Base-by-base conservation (phyloP, 495 filamentous ascomycete genomes). In the Penicillium coffeae region DNA sequence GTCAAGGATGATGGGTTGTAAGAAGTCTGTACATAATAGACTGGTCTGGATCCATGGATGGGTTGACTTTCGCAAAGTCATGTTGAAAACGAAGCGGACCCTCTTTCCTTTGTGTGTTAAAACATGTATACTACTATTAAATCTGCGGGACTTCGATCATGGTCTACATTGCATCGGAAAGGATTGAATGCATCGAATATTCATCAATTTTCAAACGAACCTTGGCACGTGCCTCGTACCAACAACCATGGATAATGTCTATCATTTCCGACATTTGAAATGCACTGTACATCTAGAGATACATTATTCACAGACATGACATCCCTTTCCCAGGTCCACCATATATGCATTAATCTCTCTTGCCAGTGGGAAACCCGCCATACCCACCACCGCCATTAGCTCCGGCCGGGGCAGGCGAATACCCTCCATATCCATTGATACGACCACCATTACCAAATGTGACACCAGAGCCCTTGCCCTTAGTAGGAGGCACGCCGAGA, bases 401-500 rank as follows among this genome's bases (percentile, higher is more conserved):
- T 8, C 36, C 47, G 38, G 22, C 37, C 6, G n/a, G 14, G 45
- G 55, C 51, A 25, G 63, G 44, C 27, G 67, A 59, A 59, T 68
- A 71, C n/a, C 76, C 73, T 25, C 74, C 76, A 62, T 79, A 80
- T n/a, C 77, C 77, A 59, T 74, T 75, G 34, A 60, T 62, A 21
- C 64, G 64, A 3, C 68, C 73, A 13, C 69, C 68, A 56, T 75
- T 74, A 0, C 73, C 73, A 61, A 70, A 73, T 0, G 59, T 58
- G 38, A 73, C 72, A 45, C 64, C 60, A 38, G 64, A 40, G 1
- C 69, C 62, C 50, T 60, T 65, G 2, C 61, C 64, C 1, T 62
- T 34, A 12, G 32, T 21, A 37, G 54, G 47, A 41, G 68, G 59
- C 43, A 63, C 61, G 7, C 76, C 63, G 55, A 76, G 15, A 61